Base-by-base conservation (phyloP, 164 flowering plant species). In the Dillenia turbinata region DNA sequence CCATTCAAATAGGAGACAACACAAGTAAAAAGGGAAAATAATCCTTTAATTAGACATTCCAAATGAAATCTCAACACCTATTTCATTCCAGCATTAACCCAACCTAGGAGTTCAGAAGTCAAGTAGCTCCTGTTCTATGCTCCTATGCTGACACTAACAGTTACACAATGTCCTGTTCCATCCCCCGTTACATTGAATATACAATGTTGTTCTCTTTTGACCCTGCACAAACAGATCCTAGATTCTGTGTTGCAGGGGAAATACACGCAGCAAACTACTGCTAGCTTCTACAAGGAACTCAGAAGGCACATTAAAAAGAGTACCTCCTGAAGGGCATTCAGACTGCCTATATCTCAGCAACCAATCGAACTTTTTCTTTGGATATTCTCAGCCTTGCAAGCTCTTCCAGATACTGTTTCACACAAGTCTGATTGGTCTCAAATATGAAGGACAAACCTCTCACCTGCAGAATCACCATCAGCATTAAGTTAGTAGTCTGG, bases 111-210 rank as follows among this genome's bases (percentile, higher is more conserved):
- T 33, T 33, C 40, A 33, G 40, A 33, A 33, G 40, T 33, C 40
- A 33, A 33, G 40, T 33, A 5, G 40, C 40, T 33, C 40, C 7
- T 5, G 7, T 33, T 33, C 40, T 33, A 33, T 33, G 40, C 40
- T 33, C 7, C 40, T 5, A 33, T 0, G 40, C 7, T 33, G 7
- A 33, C 40, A 4, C 40, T 4, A 26, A 33, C 7, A 7, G 40
- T 33, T 33, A 6, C 40, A 33, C 40, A 33, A 33, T 33, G 40
- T 33, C 40, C 40, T 33, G 40, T 33, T 7, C 40, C 5, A 33
- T 33, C 92, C 84, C 0, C 81, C 87, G 61, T 82, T 87, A 63
- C 89, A 86, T 71, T 71, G 81, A 68, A 86, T 84, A 87, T 81
- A 84, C 92, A 84, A 84, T 62, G 62, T 12, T 51, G n/a, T 9